These are phyloP conservation scores for Saprolegnia diclina DNA, from an alignment of 352 stramenopile genomes.

Conservation along the genomic window DNA sequence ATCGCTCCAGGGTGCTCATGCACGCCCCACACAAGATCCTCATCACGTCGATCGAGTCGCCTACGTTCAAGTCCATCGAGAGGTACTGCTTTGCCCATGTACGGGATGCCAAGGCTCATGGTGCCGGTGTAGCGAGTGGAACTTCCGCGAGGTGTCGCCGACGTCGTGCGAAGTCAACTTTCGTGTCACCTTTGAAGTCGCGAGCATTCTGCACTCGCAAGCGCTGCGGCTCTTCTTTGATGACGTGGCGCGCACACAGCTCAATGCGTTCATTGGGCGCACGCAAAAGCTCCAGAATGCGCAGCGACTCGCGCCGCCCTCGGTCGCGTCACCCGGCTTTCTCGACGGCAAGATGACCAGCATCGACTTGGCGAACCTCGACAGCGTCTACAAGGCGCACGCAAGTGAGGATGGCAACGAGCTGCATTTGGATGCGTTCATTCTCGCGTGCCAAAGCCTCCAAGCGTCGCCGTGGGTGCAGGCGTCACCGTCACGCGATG, in stretches of 20 bases:
- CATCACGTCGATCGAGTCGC: slow-evolving; percentile 72
- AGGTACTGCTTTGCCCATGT: slow-evolving; percentile 42
- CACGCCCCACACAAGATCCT: slow-evolving; percentile 53
- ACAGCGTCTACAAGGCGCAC: slow-evolving; percentile 3
- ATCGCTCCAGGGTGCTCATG: slow-evolving; percentile 43
- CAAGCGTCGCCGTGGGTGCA: slow-evolving; percentile 32
- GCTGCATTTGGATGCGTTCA: slow-evolving; percentile 61
- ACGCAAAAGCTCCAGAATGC: slow-evolving; percentile 47
- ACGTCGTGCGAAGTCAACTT: slow-evolving; percentile 68
- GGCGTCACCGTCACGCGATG: slow-evolving; percentile 30
- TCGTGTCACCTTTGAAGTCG: slow-evolving; percentile 44
- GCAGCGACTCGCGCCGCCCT: slow-evolving; percentile 22
- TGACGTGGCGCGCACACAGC: slow-evolving; percentile 68
- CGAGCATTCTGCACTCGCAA: slow-evolving; percentile 72
- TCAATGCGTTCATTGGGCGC: slow-evolving; percentile 75
- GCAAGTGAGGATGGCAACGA: slow-evolving; percentile 25
- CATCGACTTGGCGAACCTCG: not conserved
- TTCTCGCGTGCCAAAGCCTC: slow-evolving; percentile 49
- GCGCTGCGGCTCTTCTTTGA: slow-evolving; percentile 83
- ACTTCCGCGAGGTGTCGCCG: slow-evolving; percentile 44
- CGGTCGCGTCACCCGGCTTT: not conserved
- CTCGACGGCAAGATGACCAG: slow-evolving; percentile 16
- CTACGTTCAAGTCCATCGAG: slow-evolving; percentile 82
- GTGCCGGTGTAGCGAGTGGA: slow-evolving; percentile 50
- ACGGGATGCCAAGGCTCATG: too few species aligned